phyloP scores from a whole-genome alignment of 495 filamentous ascomycete genomes.

The Neurospora sp. region DNA sequence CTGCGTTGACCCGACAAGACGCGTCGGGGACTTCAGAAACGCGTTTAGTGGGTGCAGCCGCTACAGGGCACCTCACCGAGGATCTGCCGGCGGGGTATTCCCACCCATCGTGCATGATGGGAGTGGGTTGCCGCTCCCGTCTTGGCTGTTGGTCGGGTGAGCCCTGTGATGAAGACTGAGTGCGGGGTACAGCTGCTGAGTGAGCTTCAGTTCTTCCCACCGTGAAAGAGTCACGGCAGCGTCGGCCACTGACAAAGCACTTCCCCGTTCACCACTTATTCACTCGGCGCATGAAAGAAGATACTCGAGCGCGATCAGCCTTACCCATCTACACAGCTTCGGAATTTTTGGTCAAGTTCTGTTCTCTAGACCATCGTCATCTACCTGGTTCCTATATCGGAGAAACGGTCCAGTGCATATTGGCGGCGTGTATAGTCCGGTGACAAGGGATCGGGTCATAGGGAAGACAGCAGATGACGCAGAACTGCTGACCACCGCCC shows the following conservation, averaged over 20 bases:
- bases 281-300: background rate
- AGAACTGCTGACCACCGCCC: conserved; percentile 2
- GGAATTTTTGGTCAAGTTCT: background rate
- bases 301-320: background rate
- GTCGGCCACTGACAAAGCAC: background rate
- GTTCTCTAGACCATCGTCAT: background rate
- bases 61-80: background rate
- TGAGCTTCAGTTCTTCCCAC: background rate
- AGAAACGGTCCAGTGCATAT: background rate
- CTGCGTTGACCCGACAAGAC: background rate
- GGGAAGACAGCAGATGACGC: conserved; percentile 2
- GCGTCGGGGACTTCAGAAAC: background rate
- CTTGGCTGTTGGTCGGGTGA: background rate
- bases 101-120: background rate
- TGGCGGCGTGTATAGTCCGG: conserved; percentile 1
- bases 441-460: conserved; percentile 5
- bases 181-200: background rate
- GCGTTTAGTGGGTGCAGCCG: background rate
- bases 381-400: background rate
- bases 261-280: background rate
- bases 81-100: background rate
- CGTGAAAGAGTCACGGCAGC: background rate
- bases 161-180: background rate
- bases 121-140: background rate
- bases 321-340: background rate